Evolutionary conservation across 1,139 yeast genomes (phyloP), one percentile per base, ranked within the genome.

Genomic region (Lipomyces yarrowii): DNA sequence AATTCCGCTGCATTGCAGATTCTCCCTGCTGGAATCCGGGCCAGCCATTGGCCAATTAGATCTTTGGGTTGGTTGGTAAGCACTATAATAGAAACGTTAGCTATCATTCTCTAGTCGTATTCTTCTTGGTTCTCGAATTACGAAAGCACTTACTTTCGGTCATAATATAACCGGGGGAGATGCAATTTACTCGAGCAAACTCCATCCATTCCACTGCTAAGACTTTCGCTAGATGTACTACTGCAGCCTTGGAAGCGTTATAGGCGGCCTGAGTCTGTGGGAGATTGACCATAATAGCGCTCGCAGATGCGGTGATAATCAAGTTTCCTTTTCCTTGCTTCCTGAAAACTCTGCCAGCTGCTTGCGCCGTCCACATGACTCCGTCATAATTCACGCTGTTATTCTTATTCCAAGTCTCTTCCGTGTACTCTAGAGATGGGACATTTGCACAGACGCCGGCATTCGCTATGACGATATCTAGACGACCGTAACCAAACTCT

Each of bases 141-240:
- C 2, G 13, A 35, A 35, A 35, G 2, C 10, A 35, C 39, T 10
- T 35, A 35, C 39, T 35, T 35, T 35, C 13, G 39, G 39, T 35
- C 39, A 35, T 10, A 4, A 35, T 35, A 35, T 10, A 35, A 35
- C 39, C 39, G 13, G 39, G 39, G 39, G 39, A 35, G 39, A 35
- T 35, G 39, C 39, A 35, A 13, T 35, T 35, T 13, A 35, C 39
- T 35, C 39, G 39, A 35, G 39, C 87, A 62, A 88, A 87, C 75
- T 87, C 85, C 11, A 96, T 91, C 96, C 96, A 91, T 77, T 91
- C 97, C 61, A 88, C 86, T n/a, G 96, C 96, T 69, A 91, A 82
- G 1, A 93, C 86, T 77, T 84, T 87, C 30, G 30, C 30, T 26
- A 26, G 30, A 26, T 26, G 30, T 26, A 88, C 85, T 60, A 89